Evolutionary conservation across 257 asterid species (phyloP), one percentile per base, ranked within the genome.

Genomic region (Scutellaria minor): DNA sequence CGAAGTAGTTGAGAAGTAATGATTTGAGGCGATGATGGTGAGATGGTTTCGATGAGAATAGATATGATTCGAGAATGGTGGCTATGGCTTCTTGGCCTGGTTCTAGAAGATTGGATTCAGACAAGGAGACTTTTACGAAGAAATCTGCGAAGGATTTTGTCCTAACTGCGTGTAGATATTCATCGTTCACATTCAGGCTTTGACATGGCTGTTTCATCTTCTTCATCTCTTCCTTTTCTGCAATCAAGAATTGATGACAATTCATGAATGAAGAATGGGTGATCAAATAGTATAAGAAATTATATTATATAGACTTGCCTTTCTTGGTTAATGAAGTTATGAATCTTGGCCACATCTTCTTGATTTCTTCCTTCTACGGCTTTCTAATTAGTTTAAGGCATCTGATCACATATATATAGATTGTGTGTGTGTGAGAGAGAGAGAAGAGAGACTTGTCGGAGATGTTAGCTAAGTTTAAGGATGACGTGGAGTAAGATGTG

Each of bases 111-210:
- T 31, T 84, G 81, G 92, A 72, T 3, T 79, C 31, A 15, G 79
- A 72, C 13, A 41, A 27, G 0, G 63, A 27, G 60, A 87, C 92
- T 78, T 89, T 85, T n/a, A 73, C 40, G 73, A 87, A 83, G 82
- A 87, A 87, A 31, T 89, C 91, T 1, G 82, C 85, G n/a, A 71
- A 91, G 20, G 96, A 91, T 80, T 89, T 87, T 64, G 94, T 89
- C 69, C 94, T 74, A 4, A 89, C 75, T 6, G 88, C 94, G 27
- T 88, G 76, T 1, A 91, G 85, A 53, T 89, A 91, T 64, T 91
- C 97, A 6, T 89, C 95, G n/a, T 87, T 86, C 7, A 89, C 84
- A 46, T 78, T 77, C 14, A 79, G 69, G 75, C 64, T 72, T 77
- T 50, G 73, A 6, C 64, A n/a, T 8, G 79, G 46, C 7, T 59